A percentile compares a stretch with the other conserved stretches of the same genome.
These are phyloP conservation scores for Exophiala bonariae DNA, from an alignment of 2,329 filamentous ascomycete genomes.

Conservation along the genomic window DNA sequence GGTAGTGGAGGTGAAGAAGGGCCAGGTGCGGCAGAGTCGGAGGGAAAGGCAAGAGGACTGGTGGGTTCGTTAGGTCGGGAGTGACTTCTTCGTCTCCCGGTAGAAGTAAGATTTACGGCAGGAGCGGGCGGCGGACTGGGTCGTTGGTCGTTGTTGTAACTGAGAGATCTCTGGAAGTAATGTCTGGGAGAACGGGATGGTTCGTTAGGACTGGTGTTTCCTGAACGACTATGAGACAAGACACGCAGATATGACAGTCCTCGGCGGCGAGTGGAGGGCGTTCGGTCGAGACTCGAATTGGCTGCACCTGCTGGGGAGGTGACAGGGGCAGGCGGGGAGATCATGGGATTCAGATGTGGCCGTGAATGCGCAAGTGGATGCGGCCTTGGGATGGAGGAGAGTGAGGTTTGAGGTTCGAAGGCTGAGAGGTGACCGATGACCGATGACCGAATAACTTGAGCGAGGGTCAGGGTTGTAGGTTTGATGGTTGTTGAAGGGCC, in stretches of 20 bases:
- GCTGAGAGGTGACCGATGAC: background rate
- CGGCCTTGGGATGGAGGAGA: constrained; percentile 3
- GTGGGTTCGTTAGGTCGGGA: constrained; percentile 26
- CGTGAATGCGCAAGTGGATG: background rate
- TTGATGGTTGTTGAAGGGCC: too few relatives aligned
- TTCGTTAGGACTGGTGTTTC: constrained; percentile 21
- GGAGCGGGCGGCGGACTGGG: constrained; percentile 5
- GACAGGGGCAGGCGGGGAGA: constrained; percentile 25
- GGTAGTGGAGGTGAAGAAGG: constrained; percentile 1
- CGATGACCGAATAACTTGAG: too few relatives aligned
- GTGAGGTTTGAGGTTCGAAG: background rate
- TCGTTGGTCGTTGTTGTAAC: constrained; percentile 21
- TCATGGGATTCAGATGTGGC: constrained; percentile 21
- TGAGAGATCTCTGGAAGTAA: constrained; percentile 26
- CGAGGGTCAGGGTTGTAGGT: too few relatives aligned
- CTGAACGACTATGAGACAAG: constrained; percentile 26
- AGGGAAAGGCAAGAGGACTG: constrained; percentile 8
- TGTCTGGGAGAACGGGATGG: constrained; percentile 26
- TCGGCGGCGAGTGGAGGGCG: constrained; percentile 24
- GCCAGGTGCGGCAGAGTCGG: background rate
- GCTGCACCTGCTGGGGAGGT: constrained; percentile 21
- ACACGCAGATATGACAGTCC: constrained; percentile 29
- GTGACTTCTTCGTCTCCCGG: constrained; percentile 19
- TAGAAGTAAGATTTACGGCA: constrained; percentile 7
- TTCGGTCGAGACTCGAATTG: constrained; percentile 15